A percentile compares a stretch with the other conserved stretches of the same genome.
Conservation (phyloP, 192 early-diverging fungal genomes). For the Entomortierella lignicola region DNA sequence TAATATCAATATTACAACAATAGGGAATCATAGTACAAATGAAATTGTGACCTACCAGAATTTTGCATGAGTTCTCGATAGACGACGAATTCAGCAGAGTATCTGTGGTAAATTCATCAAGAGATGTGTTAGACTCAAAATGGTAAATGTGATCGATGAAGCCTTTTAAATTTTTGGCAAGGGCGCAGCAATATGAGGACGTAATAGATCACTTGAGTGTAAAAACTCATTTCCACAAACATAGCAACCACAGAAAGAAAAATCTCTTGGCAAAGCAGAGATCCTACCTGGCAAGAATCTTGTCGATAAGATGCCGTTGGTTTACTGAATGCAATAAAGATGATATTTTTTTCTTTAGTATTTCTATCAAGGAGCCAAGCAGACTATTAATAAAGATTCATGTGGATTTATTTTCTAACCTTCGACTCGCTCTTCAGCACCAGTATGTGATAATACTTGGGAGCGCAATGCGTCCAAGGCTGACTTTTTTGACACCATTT, state of each 20-base stretch:
- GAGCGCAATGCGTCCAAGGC: conserved; percentile 60
- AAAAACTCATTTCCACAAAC: background rate
- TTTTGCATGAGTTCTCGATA: conserved; percentile 84
- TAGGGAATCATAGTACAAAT: background rate
- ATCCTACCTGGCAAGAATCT: conserved; percentile 79
- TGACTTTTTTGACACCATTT: conserved; percentile 41
- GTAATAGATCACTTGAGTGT: conserved; percentile 8
- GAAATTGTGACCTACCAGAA: conserved; percentile 53
- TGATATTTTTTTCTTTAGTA: too few relatives aligned
- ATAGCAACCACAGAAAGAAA: background rate
- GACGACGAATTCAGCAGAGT: conserved; percentile 88
- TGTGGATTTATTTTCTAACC: too few relatives aligned
- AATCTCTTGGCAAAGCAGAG: background rate
- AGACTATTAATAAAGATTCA: too few relatives aligned
- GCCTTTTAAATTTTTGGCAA: background rate
- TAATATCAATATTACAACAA: background rate
- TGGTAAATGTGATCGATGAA: too few relatives aligned
- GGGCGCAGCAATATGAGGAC: background rate
- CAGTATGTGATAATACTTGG: conserved; percentile 56
- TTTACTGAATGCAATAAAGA: too few relatives aligned
- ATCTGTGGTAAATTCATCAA: conserved; percentile 50
- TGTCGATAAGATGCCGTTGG: conserved; percentile 92
- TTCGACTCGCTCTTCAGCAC: conserved; percentile 74
- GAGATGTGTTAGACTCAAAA: too few relatives aligned
- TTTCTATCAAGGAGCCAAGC: too few relatives aligned